Percentiles rank a stretch among this genome's conserved stretches.
These are phyloP conservation scores for Starmerella lactis-condensi DNA, from an alignment of 805 yeast genomes.

Conservation along the genomic window DNA sequence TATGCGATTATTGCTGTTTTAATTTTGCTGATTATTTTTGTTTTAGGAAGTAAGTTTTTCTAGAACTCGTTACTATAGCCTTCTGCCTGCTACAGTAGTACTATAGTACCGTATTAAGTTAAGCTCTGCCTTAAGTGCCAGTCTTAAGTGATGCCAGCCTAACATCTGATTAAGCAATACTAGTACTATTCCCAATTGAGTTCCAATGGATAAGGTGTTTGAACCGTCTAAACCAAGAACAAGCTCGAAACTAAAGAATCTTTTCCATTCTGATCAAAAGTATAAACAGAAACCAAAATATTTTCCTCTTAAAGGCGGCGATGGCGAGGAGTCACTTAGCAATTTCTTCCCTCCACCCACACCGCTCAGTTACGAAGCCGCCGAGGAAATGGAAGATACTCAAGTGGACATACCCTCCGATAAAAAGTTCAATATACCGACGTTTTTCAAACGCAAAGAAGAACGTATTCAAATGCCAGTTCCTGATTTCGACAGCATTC, in stretches of 20 bases:
- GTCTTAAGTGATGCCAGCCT: constrained; percentile 1
- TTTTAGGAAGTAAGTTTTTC: constrained; percentile 65
- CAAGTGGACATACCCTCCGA: constrained; percentile 5
- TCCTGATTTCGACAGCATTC: constrained; percentile 11
- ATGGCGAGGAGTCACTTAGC: constrained; percentile 2
- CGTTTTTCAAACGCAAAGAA: constrained; percentile 3
- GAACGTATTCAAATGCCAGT: constrained; percentile 7
- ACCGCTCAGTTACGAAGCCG: constrained; percentile 13
- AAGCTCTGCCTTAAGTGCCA: not conserved
- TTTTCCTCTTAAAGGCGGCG: constrained; percentile 13
- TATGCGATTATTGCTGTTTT: constrained; percentile 82
- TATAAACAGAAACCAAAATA: constrained; percentile 3
- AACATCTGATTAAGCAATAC: not conserved
- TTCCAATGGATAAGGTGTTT: constrained; percentile 8
- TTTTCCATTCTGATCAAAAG: not conserved
- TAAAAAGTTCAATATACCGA: not conserved
- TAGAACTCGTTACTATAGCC: constrained; percentile 16
- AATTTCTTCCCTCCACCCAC: constrained; percentile 1
- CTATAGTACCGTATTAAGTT: not conserved
- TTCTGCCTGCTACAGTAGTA: not conserved
- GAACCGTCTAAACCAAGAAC: constrained; percentile 2
- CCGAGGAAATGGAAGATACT: constrained; percentile 11
- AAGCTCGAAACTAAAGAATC: constrained; percentile 1
- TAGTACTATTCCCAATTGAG: not conserved
- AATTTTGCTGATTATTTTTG: constrained; percentile 61